phyloP scores from a whole-genome alignment of 73 alveolate genomes.

The Diophrys appendiculata region DNA sequence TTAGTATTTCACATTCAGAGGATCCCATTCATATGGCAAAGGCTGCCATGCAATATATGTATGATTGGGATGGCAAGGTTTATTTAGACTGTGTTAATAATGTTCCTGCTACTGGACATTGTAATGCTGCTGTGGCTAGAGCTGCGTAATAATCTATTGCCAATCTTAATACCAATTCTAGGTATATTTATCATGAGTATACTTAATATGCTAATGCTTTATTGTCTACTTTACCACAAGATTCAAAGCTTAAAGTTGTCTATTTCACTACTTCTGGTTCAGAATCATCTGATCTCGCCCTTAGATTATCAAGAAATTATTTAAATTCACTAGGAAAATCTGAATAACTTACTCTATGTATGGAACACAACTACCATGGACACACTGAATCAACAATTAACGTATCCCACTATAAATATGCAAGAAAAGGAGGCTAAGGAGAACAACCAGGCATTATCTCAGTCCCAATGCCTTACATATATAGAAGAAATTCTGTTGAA shows the following conservation, averaged over 20 bases:
- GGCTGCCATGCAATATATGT: background rate
- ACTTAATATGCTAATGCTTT: background rate
- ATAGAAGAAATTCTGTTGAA: slow-evolving; percentile 9
- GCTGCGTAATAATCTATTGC: background rate
- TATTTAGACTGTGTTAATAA: background rate
- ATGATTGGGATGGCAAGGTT: background rate
- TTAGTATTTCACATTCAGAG: background rate
- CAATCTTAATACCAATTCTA: background rate
- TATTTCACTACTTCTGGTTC: slow-evolving; percentile 31
- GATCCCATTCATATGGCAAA: background rate
- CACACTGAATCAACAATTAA: slow-evolving; percentile 26
- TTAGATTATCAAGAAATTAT: slow-evolving; percentile 26
- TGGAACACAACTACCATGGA: slow-evolving; percentile 46
- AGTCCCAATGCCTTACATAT: slow-evolving; percentile 31
- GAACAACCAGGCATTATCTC: background rate
- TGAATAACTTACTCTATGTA: slow-evolving; percentile 6
- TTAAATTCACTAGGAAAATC: background rate
- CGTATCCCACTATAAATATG: slow-evolving; percentile 39
- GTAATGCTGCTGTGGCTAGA: background rate
- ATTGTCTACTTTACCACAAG: background rate
- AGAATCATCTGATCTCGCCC: slow-evolving; percentile 49
- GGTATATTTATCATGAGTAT: background rate
- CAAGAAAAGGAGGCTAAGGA: slow-evolving; percentile 43
- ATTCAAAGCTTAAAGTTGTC: background rate
- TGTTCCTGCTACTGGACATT: background rate